phyloP scores from a whole-genome alignment of 176 grass and related monocot species.

The Guadua angustifolia region DNA sequence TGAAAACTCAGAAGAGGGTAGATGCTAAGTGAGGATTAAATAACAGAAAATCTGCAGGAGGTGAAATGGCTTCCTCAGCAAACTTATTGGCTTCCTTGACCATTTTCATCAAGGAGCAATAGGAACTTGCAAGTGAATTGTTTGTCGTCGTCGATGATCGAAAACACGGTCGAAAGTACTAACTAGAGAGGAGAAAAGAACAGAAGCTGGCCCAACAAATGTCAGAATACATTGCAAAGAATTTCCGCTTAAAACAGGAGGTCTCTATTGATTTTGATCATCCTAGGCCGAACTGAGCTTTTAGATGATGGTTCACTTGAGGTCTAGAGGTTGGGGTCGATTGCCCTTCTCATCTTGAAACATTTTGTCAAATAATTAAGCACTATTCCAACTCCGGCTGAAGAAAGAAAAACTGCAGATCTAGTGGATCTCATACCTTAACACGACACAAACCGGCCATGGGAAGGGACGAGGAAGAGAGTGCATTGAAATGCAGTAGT shows the following conservation, averaged over 20 bases:
- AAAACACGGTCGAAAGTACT: neutral
- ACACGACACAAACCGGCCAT: constrained; percentile 19
- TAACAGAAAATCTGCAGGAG: constrained; percentile 43
- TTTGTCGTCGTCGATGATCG: neutral
- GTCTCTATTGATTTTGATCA: constrained; percentile 8
- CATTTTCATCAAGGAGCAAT: neutral
- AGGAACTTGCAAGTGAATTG: neutral
- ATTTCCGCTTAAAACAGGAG: constrained; percentile 17
- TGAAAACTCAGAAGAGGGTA: neutral
- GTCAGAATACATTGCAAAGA: neutral
- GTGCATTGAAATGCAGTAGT: neutral
- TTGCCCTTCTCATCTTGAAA: constrained; percentile 36
- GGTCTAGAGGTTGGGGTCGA: constrained; percentile 36
- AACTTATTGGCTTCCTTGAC: constrained; percentile 48
- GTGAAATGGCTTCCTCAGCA: constrained; percentile 28
- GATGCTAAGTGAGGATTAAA: constrained; percentile 40
- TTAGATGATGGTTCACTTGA: constrained; percentile 27
- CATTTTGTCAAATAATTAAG: constrained; percentile 58
- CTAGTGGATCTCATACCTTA: constrained; percentile 28
- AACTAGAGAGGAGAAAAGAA: neutral
- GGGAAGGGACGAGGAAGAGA: neutral
- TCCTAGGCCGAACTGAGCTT: neutral
- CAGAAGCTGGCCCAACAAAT: neutral
- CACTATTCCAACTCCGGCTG: constrained; percentile 25
- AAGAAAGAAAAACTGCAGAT: constrained; percentile 19